Base-by-base conservation (phyloP, 768 basidiomycete species). In the Termitomyces sp. region DNA sequence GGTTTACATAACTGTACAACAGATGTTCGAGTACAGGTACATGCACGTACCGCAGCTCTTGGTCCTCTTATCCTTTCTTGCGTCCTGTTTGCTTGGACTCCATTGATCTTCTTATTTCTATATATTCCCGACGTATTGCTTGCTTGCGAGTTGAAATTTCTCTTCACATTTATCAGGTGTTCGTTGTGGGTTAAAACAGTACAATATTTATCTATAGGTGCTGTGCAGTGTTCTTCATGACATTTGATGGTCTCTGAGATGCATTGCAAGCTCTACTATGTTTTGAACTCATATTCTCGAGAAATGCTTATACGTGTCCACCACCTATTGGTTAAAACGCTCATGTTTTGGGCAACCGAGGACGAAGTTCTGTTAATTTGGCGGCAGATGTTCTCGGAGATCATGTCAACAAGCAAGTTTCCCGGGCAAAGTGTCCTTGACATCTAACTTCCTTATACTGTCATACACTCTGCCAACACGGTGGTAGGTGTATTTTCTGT, bases 1-100 rank as follows among this genome's bases (percentile, higher is more conserved):
- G 58, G 60, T 61, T 39, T 64, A 55, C 63, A 63, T 64, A 51
- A 61, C 33, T 68, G 64, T 68, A 62, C 62, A 64, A 64, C 63
- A 62, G 60, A 50, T 51, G 50, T 62, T 57, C 33, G 35, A 56
- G 58, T 49, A 35, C 53, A 58, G 59, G 60, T 60, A 44, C 55
- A 54, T 56, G 7, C n/a, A 16, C 33, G 63, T 53, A 55, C 38
- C 36, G 49, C 50, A 55, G 13, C 20, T 49, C 57, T 51, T 59
- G 57, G 32, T 45, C 36, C 36, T 45, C 18, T 48, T 46, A 48
- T 22, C 49, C 55, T 57, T 55, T 36, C 45, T 38, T 60, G 42
- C 16, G 28, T 20, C 16, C 20, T 45, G 18, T 50, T 46, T 40
- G 28, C 45, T 46, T 46, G 44, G 53, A 45, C 57, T 56, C 49